Conservation (phyloP, 805 yeast species). For the Nakazawaea pomicola region DNA sequence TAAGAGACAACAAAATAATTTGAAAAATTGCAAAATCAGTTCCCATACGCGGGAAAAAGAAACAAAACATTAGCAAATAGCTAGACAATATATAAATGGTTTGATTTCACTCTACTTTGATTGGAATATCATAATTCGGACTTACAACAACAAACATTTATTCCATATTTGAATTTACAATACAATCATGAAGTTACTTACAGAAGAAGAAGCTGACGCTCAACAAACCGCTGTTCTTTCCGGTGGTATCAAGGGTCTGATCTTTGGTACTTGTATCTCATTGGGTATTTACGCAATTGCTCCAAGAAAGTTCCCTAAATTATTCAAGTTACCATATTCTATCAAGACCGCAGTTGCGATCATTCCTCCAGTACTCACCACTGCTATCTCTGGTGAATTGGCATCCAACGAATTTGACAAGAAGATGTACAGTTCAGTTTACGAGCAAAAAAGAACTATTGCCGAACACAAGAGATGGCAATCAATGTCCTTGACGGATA, state of each 20-base stretch:
- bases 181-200: slow-evolving; percentile 62
- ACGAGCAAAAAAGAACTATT: slow-evolving; percentile 32
- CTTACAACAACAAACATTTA: no score
- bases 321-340: slow-evolving; percentile 45
- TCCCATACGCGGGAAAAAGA: not conserved
- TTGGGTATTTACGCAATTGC: slow-evolving; percentile 48
- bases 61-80: not conserved
- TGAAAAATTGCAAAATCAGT: not conserved
- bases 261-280: slow-evolving; percentile 53
- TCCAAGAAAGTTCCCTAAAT: slow-evolving; percentile 38
- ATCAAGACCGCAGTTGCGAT: slow-evolving; percentile 61
- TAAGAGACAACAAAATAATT: not conserved
- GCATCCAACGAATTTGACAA: slow-evolving; percentile 66
- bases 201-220: slow-evolving; percentile 61
- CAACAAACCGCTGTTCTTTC: slow-evolving; percentile 52
- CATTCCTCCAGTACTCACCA: slow-evolving; percentile 59
- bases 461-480: slow-evolving; percentile 52
- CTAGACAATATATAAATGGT: not conserved
- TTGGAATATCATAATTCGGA: no score
- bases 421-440: slow-evolving; percentile 48
- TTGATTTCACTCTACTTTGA: no score
- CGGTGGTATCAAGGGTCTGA: slow-evolving; percentile 61
- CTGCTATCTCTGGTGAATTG: slow-evolving; percentile 65
- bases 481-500: slow-evolving; percentile 41
- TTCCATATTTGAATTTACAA: no score